These are phyloP conservation scores for Casuarina cunninghamiana DNA, from an alignment of 306 rosid genomes.

Conservation along the genomic window DNA sequence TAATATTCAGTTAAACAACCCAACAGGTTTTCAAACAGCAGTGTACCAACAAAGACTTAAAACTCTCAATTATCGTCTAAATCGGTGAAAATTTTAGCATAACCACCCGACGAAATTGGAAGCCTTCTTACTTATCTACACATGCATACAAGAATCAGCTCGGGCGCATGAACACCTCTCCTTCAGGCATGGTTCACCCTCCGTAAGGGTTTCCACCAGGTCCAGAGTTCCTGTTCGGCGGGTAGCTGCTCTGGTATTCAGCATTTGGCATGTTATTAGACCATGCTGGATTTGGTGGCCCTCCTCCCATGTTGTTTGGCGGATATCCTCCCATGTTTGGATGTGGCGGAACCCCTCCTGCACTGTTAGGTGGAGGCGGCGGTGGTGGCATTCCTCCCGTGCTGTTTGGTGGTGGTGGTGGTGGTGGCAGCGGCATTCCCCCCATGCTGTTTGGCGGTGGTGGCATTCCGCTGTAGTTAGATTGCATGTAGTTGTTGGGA, in stretches of 20 bases:
- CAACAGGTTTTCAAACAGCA: constrained; percentile 20
- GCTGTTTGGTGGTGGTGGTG: background rate
- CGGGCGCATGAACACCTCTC: constrained; percentile 8
- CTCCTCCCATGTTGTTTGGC: constrained; percentile 43
- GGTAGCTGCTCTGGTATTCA: constrained; percentile 38
- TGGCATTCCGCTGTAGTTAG: background rate
- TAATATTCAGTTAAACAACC: constrained; percentile 10
- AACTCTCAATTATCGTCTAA: constrained; percentile 18
- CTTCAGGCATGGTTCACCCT: constrained; percentile 22
- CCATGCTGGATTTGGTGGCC: constrained; percentile 52
- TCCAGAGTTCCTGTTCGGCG: constrained; percentile 36
- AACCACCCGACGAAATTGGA: constrained; percentile 13
- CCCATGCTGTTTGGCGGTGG: constrained; percentile 14
- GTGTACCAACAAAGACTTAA: constrained; percentile 17
- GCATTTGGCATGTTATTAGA: constrained; percentile 39
- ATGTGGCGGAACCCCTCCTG: constrained; percentile 19
- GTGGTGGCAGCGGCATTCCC: constrained; percentile 3
- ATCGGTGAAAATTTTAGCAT: constrained; percentile 12
- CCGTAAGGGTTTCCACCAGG: constrained; percentile 39
- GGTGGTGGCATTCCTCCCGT: constrained; percentile 16
- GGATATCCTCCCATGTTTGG: constrained; percentile 29
- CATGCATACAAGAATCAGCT: constrained; percentile 38
- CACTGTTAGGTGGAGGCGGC: constrained; percentile 12
- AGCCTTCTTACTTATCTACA: constrained; percentile 38
- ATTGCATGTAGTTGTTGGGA: background rate